Conservation (phyloP, 129 eudicot species). For the Flaveria sonorensis region DNA sequence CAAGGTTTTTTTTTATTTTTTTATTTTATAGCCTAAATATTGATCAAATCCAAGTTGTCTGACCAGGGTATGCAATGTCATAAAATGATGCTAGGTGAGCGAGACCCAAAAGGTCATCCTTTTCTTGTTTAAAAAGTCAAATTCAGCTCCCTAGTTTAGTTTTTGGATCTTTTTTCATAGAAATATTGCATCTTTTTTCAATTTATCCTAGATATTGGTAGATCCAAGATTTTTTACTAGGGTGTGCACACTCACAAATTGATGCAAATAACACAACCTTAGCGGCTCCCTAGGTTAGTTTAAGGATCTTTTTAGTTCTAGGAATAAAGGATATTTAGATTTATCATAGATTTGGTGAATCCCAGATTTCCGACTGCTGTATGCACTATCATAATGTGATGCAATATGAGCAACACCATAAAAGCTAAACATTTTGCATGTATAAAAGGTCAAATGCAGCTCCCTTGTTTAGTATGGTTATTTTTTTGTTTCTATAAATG, state of each 20-base stretch:
- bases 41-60: not conserved
- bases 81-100: not conserved
- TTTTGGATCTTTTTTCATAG: not conserved
- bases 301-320: not conserved
- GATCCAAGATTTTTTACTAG: not conserved
- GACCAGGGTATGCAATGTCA: not conserved
- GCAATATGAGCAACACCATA: not conserved
- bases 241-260: not conserved
- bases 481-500: not conserved
- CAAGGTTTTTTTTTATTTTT: no score
- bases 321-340: no score
- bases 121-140: not conserved
- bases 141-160: not conserved
- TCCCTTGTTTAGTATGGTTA: not conserved
- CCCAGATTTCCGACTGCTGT: not conserved
- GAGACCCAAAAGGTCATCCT: no score
- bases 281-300: not conserved
- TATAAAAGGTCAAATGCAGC: conserved; percentile 1
- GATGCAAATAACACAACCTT: not conserved
- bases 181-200: no score
- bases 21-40: no score
- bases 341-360: not conserved
- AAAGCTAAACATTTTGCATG: not conserved
- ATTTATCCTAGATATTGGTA: not conserved
- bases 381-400: not conserved